phyloP scores from a whole-genome alignment of 2,329 filamentous ascomycete genomes.

The Calonectria pseudoturangicola region DNA sequence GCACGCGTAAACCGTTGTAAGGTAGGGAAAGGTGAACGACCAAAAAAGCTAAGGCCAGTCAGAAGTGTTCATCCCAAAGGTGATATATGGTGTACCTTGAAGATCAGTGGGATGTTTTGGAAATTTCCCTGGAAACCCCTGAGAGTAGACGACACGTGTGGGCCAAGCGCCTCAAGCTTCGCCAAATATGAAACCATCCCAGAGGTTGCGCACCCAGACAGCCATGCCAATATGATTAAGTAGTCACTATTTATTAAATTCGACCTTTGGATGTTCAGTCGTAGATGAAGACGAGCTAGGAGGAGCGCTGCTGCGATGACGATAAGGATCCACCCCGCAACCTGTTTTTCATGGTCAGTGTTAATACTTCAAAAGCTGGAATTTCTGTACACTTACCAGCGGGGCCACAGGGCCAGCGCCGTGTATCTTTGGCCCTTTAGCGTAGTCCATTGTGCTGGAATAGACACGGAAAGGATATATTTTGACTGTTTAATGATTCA shows the following conservation, averaged over 20 bases:
- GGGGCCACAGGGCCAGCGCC: too few species aligned
- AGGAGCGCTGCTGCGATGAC: background rate
- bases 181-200: background rate
- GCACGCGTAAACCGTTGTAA: constrained; percentile 3
- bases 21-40: background rate
- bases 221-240: background rate
- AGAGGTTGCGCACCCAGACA: background rate
- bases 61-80: background rate
- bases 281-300: background rate
- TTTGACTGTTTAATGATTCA: too few species aligned
- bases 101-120: background rate
- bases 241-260: background rate
- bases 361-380: background rate
- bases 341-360: background rate
- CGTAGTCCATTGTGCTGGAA: too few species aligned
- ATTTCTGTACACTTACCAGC: too few species aligned
- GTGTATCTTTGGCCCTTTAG: too few species aligned
- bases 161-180: background rate
- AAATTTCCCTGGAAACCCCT: background rate
- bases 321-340: background rate
- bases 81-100: background rate
- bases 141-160: background rate
- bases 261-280: background rate
- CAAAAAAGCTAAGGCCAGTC: constrained; percentile 1
- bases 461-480: too few species aligned